phyloP scores from a whole-genome alignment of 192 early-diverging fungal genomes.

The Cetraspora pellucida region DNA sequence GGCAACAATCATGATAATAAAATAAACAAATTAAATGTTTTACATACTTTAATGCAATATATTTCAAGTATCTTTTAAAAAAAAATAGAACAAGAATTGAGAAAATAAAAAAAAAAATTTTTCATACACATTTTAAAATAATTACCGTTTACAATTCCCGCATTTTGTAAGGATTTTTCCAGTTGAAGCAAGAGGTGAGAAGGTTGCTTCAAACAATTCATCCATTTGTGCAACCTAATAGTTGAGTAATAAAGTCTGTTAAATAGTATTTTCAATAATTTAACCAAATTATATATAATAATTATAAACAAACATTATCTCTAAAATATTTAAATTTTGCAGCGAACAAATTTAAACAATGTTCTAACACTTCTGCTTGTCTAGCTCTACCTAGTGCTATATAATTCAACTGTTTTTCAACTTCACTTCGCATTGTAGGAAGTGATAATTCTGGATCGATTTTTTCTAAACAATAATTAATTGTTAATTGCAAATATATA shows the following conservation, averaged over 20 bases:
- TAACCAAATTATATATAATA: background rate
- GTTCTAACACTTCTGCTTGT: slow-evolving; percentile 40
- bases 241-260: too few relatives aligned
- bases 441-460: slow-evolving; percentile 55
- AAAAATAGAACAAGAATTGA: background rate
- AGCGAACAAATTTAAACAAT: slow-evolving; percentile 47
- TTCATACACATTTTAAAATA: slow-evolving; percentile 46
- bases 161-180: slow-evolving; percentile 53
- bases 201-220: slow-evolving; percentile 56
- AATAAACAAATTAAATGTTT: background rate
- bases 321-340: slow-evolving; percentile 50
- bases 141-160: slow-evolving; percentile 49
- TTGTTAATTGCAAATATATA: background rate
- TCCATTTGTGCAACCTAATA: slow-evolving; percentile 48
- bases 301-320: background rate
- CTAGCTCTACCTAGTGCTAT: slow-evolving; percentile 49
- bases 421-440: slow-evolving; percentile 52
- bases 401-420: slow-evolving; percentile 52
- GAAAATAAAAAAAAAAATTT: background rate
- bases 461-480: slow-evolving; percentile 42
- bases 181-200: slow-evolving; percentile 52
- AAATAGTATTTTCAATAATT: background rate
- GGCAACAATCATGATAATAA: background rate
- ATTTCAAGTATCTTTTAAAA: background rate
- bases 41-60: too few relatives aligned